Conservation (phyloP, 2,329 filamentous ascomycete species). For the Annulohypoxylon truncatum region DNA sequence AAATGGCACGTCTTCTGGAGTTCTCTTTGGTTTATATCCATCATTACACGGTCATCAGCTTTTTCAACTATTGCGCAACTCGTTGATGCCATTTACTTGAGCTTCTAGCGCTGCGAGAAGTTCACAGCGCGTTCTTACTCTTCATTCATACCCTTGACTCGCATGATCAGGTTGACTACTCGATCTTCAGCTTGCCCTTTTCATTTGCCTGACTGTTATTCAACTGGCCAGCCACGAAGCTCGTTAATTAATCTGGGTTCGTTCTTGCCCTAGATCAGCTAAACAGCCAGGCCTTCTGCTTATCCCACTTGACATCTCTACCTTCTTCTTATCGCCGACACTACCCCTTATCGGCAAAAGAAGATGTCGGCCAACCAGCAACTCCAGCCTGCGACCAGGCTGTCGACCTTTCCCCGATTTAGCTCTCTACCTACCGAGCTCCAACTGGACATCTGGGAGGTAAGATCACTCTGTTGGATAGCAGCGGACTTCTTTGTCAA, state of each 20-base stretch:
- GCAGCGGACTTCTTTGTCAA: not conserved
- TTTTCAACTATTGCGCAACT: not conserved
- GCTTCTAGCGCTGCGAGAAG: not conserved
- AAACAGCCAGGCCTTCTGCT: not conserved
- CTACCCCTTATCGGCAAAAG: not conserved
- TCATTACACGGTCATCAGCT: not conserved
- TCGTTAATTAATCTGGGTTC: not conserved
- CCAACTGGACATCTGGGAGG: slow-evolving; percentile 9
- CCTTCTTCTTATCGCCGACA: not conserved
- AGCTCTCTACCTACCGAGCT: not conserved
- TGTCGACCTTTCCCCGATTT: slow-evolving; percentile 1
- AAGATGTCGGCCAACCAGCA: not conserved
- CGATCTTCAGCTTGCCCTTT: not conserved
- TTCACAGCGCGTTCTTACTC: not conserved
- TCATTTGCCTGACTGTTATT: not conserved
- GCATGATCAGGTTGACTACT: not conserved
- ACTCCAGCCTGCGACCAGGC: not conserved
- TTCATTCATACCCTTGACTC: not conserved
- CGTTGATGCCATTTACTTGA: not conserved
- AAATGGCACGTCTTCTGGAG: not conserved
- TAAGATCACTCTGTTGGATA: not conserved
- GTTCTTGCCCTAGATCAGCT: not conserved
- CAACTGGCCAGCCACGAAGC: not conserved
- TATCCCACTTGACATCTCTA: not conserved
- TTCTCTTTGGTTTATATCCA: not conserved